phyloP scores from a whole-genome alignment of 768 basidiomycete species.

The Suillus americanus region DNA sequence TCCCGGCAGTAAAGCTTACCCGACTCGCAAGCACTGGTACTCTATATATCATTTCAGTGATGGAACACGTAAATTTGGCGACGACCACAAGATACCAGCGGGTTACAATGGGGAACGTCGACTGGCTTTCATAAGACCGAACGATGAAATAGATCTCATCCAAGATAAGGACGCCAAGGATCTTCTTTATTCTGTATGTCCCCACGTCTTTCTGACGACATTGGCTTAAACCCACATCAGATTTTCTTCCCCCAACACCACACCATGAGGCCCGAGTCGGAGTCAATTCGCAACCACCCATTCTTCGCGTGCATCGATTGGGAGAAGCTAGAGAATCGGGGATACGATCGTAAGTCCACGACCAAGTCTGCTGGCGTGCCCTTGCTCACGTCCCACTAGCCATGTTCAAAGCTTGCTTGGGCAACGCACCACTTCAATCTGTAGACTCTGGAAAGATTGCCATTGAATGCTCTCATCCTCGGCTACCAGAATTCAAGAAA shows the following conservation, averaged over 20 bases:
- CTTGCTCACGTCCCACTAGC: neutral
- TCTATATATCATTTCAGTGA: neutral
- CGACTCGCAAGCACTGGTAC: conserved; percentile 9
- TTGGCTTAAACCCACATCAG: neutral
- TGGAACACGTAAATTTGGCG: neutral
- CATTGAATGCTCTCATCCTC: neutral
- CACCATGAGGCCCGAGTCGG: conserved; percentile 9
- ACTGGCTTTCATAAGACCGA: conserved; percentile 1
- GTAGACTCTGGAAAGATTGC: neutral
- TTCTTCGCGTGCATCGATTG: conserved; percentile 11
- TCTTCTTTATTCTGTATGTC: conserved; percentile 10
- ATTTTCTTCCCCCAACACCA: conserved; percentile 8
- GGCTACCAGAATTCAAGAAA: neutral
- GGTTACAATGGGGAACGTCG: neutral
- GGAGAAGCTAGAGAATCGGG: conserved; percentile 8
- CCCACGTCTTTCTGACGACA: neutral
- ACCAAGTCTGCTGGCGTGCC: neutral
- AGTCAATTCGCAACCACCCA: conserved; percentile 9
- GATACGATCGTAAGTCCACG: conserved; percentile 9
- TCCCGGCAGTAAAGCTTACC: neutral
- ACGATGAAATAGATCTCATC: conserved; percentile 3
- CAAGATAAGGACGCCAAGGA: conserved; percentile 10
- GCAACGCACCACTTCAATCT: neutral
- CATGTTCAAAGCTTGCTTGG: conserved; percentile 2
- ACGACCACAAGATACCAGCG: neutral